Conservation (phyloP, 441 rosid genomes). For the Cnidoscolus chayamansa region DNA sequence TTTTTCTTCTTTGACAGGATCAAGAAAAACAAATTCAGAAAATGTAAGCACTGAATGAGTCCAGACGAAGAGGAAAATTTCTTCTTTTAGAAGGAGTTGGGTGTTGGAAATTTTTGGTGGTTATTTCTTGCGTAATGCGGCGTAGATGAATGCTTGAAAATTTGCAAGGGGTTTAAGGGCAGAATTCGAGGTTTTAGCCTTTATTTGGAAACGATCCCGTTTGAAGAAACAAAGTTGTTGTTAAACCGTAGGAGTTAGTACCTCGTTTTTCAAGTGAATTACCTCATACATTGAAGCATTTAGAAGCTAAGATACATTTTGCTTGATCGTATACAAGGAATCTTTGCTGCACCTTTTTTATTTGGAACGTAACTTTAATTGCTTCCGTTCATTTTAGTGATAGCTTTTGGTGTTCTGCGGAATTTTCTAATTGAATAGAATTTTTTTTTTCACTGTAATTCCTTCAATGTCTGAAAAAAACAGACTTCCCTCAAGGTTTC, state of each 20-base stretch:
- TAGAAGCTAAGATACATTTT: slow-evolving; percentile 5
- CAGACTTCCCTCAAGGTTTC: slow-evolving; percentile 50
- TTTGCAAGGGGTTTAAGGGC: slow-evolving; percentile 13
- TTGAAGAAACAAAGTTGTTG: slow-evolving; percentile 12
- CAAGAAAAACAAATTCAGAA: background rate
- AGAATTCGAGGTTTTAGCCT: slow-evolving; percentile 4
- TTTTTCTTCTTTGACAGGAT: background rate
- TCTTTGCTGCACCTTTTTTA: background rate
- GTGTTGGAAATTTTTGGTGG: background rate
- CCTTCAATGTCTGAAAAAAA: slow-evolving; percentile 66
- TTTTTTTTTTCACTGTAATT: slow-evolving; percentile 2
- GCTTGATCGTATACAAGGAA: background rate
- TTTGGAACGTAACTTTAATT: slow-evolving; percentile 9
- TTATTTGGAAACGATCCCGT: slow-evolving; percentile 7
- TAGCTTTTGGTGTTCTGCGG: background rate
- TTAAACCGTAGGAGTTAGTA: background rate
- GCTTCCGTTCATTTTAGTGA: background rate
- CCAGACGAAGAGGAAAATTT: background rate
- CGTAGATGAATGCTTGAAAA: slow-evolving; percentile 1
- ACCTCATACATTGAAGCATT: background rate
- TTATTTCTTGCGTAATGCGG: background rate
- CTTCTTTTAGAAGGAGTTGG: slow-evolving; percentile 2
- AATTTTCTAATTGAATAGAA: background rate
- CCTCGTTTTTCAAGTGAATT: background rate
- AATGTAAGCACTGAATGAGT: slow-evolving; percentile 1